Percentiles rank a stretch among this genome's conserved stretches.
Evolutionary conservation across 2,329 filamentous ascomycete species (phyloP).

Genomic region (Pyrenochaeta sp.): DNA sequence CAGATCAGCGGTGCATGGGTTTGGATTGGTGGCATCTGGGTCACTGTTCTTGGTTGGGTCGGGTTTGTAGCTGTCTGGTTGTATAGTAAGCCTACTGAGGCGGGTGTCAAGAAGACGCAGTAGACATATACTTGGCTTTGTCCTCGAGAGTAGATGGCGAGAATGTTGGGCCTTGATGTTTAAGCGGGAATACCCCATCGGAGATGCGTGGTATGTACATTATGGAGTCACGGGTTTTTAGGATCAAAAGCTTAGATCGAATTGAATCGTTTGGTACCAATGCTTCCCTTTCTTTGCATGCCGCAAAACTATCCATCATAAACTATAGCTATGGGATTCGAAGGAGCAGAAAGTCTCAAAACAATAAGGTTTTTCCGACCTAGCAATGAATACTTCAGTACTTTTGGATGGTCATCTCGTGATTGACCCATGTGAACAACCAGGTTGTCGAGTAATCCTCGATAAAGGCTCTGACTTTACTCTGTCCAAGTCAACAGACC

Average conservation of each 20-base stretch:
- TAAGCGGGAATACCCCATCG: constrained; percentile 10
- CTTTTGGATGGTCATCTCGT: too few species aligned
- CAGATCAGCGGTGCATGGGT: constrained; percentile 91
- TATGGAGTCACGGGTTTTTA: constrained; percentile 14
- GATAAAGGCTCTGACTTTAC: too few species aligned
- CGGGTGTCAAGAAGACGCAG: constrained; percentile 59
- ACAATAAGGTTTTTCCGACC: too few species aligned
- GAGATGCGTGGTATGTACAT: constrained; percentile 19
- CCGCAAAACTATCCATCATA: too few species aligned
- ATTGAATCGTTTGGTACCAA: constrained; percentile 2
- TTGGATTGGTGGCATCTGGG: constrained; percentile 88
- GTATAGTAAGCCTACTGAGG: constrained; percentile 70
- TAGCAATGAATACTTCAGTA: too few species aligned
- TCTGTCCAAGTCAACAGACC: too few species aligned
- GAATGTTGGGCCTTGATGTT: constrained; percentile 9
- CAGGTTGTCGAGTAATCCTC: too few species aligned
- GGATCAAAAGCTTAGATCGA: constrained; percentile 14
- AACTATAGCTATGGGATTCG: too few species aligned
- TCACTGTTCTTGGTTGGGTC: constrained; percentile 84
- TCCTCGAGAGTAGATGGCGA: not conserved
- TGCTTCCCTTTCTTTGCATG: too few species aligned
- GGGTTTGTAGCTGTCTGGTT: constrained; percentile 89
- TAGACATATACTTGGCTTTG: constrained; percentile 19
- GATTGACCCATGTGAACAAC: too few species aligned
- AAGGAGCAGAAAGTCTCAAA: too few species aligned